phyloP scores from a whole-genome alignment of 2,329 filamentous ascomycete species.

The Colletotrichum navitas region DNA sequence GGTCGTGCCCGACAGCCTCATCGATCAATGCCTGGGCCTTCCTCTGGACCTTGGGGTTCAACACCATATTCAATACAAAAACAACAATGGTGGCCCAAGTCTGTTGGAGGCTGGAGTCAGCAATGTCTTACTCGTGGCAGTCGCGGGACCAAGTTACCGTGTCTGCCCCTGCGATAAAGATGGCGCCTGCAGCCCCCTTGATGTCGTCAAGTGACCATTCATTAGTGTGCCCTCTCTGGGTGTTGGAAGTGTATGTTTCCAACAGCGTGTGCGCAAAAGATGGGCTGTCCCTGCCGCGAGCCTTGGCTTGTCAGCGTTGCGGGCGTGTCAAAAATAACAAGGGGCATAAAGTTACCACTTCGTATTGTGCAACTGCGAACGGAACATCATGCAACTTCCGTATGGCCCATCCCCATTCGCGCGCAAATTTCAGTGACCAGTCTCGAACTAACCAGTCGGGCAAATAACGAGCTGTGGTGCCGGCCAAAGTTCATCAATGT shows the following conservation, averaged over 20 bases:
- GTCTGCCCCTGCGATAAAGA: constrained; percentile 62
- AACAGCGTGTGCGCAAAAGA: constrained; percentile 39
- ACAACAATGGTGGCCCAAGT: constrained; percentile 42
- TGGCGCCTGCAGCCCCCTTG: constrained; percentile 60
- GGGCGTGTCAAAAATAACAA: constrained; percentile 36
- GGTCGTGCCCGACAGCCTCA: constrained; percentile 56
- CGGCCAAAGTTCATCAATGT: constrained; percentile 45
- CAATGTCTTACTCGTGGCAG: constrained; percentile 18
- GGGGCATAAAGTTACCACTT: constrained; percentile 44
- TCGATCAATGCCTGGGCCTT: constrained; percentile 62
- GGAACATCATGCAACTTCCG: constrained; percentile 50
- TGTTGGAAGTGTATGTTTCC: constrained; percentile 35
- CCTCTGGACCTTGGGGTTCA: constrained; percentile 57
- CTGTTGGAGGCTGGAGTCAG: constrained; percentile 52
- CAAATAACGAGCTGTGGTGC: constrained; percentile 52
- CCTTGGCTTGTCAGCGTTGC: constrained; percentile 36
- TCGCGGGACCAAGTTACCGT: constrained; percentile 50
- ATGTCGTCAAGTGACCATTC: constrained; percentile 55
- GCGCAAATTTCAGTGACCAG: constrained; percentile 50
- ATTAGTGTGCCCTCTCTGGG: constrained; percentile 27
- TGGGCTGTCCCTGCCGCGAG: constrained; percentile 37
- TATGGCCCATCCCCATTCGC: constrained; percentile 53
- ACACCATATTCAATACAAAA: constrained; percentile 42
- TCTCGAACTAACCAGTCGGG: constrained; percentile 53
- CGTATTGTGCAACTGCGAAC: constrained; percentile 47